Base-by-base conservation (phyloP, 1,139 yeast species). In the Pichia sp. region DNA sequence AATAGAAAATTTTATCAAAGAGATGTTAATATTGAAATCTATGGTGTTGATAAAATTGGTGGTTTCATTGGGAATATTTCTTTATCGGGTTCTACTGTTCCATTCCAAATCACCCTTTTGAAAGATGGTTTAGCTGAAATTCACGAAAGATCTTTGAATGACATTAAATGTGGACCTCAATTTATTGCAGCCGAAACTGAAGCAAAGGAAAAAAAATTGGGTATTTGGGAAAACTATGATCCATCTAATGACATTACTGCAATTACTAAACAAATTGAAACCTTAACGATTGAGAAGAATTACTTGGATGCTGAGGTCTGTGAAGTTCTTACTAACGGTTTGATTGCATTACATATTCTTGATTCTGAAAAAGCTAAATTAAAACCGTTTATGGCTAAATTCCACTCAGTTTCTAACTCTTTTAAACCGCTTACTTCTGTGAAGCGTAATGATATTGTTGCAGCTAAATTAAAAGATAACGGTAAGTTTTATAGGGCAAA, bases 21-120 rank as follows among this genome's bases (percentile, higher is more conserved):
- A 56, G 84, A 78, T 50, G 82, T 85, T 36, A 79, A 75, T 50
- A 68, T 86, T 50, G 81, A 80, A 43, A 73, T 86, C 22, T 75
- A 76, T 50, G 81, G 76, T 46, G 73, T 75, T 42, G 96, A 87
- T 59, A 83, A 80, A 56, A 70, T 81, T 46, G 95, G 95, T 45
- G 85, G 84, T 0, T 87, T 86, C 53, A 76, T 85, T 57, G 94
- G 95, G 39, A 76, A 80, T 53, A 55, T 85, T 40, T 82, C 66
- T 56, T 57, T 76, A 13, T 74, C 74, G 20, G 70, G 76, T 8
- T 70, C 70, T 37, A 64, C 70, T 20, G 58, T 64, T 26, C 88
- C 94, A 13, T 69, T 82, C 42, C 88, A 84, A 53, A 65, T 72
- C 6, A 61, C 67, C n/a, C 66, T 87, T 43, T 68, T 83, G 48